phyloP scores from a whole-genome alignment of 2,329 filamentous ascomycete genomes.

The Sporothrix brunneoviolacea region DNA sequence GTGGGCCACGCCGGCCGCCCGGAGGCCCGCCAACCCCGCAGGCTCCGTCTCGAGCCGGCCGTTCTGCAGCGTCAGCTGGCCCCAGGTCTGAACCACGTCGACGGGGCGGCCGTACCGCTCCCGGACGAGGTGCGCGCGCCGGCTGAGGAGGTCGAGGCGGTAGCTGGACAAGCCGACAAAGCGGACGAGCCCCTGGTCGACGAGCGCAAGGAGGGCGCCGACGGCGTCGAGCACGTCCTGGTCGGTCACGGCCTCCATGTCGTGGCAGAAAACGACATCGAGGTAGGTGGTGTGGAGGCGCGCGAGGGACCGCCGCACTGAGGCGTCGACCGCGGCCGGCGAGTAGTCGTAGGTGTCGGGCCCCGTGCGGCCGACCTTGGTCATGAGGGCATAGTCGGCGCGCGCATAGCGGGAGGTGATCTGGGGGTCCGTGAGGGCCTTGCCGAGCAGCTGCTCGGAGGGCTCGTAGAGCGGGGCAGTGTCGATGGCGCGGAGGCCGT shows the following conservation, averaged over 20 bases:
- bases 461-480: slow-evolving; percentile 8
- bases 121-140: background rate
- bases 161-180: slow-evolving; percentile 9
- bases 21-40: background rate
- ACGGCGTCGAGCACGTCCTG: slow-evolving; percentile 1
- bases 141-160: slow-evolving; percentile 5
- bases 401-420: slow-evolving; percentile 7
- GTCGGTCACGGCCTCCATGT: slow-evolving; percentile 10
- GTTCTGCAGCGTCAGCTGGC: slow-evolving; percentile 8
- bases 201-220: background rate
- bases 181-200: background rate
- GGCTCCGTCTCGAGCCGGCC: background rate
- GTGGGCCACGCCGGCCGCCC: background rate
- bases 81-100: slow-evolving; percentile 9
- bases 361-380: slow-evolving; percentile 3
- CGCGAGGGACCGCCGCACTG: background rate
- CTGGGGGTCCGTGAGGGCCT: background rate
- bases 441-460: slow-evolving; percentile 7
- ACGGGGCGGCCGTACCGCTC: background rate
- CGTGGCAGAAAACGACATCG: slow-evolving; percentile 11
- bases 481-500: slow-evolving; percentile 6
- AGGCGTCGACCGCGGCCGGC: background rate
- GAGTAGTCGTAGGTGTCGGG: slow-evolving; percentile 6
- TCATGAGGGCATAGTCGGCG: slow-evolving; percentile 8
- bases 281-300: background rate